These are phyloP conservation scores for Phytopythium montanum DNA, from an alignment of 352 stramenopile genomes.

Conservation along the genomic window DNA sequence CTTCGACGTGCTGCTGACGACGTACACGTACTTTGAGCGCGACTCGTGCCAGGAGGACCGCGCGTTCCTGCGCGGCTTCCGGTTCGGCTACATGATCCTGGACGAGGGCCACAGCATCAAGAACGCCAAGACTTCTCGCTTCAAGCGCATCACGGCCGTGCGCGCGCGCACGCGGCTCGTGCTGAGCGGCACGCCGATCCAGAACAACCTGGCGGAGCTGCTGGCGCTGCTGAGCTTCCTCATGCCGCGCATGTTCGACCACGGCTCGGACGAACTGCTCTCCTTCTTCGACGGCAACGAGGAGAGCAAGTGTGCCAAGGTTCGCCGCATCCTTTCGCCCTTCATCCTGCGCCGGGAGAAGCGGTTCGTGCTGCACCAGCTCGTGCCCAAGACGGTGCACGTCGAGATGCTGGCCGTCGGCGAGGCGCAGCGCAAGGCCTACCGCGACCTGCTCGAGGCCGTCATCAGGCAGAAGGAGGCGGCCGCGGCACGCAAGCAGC, in stretches of 20 bases:
- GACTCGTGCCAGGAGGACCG: constrained; percentile 83
- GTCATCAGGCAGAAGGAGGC: constrained; percentile 65
- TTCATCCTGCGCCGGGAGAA: constrained; percentile 98
- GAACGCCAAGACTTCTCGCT: constrained; percentile 87
- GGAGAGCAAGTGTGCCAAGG: constrained; percentile 79
- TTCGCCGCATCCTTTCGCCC: constrained; percentile 93
- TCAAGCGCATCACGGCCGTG: constrained; percentile 85
- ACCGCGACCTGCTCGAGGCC: constrained; percentile 71
- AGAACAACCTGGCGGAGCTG: constrained; percentile 89
- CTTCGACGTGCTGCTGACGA: constrained; percentile 89
- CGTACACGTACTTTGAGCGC: constrained; percentile 91
- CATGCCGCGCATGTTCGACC: constrained; percentile 89
- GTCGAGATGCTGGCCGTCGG: constrained; percentile 85
- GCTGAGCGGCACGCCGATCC: constrained; percentile 86
- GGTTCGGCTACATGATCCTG: constrained; percentile 92
- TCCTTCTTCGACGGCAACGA: constrained; percentile 81
- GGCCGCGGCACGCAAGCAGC: constrained; percentile 32
- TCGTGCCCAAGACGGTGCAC: constrained; percentile 81
- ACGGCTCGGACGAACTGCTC: constrained; percentile 75
- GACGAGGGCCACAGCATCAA: constrained; percentile 94
- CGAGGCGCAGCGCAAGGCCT: constrained; percentile 77
- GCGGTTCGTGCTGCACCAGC: constrained; percentile 92
- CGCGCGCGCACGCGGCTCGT: constrained; percentile 70
- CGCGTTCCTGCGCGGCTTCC: constrained; percentile 69
- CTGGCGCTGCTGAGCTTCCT: constrained; percentile 90